phyloP scores from a whole-genome alignment of 2,329 filamentous ascomycete species.

The Penicillium oxalicum region DNA sequence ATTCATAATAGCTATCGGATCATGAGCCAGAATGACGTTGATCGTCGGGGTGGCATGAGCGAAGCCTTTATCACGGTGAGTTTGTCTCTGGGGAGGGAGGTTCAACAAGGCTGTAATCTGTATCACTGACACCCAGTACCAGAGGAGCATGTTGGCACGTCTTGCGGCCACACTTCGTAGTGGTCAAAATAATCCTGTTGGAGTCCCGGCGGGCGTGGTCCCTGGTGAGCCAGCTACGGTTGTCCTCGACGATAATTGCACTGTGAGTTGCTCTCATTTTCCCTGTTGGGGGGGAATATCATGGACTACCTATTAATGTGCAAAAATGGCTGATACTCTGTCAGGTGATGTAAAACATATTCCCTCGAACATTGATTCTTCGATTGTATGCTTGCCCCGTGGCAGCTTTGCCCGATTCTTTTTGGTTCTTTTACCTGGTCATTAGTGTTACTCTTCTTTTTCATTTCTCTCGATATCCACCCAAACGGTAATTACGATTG shows the following conservation, averaged over 20 bases:
- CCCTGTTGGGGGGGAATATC: neutral
- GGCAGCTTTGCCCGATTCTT: too few species aligned
- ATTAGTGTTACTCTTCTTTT: too few species aligned
- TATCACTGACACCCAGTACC: conserved; percentile 7
- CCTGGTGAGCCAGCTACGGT: conserved; percentile 29
- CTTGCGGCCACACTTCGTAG: conserved; percentile 40
- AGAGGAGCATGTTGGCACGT: conserved; percentile 45
- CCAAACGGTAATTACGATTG: too few species aligned
- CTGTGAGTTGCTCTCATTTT: conserved; percentile 19
- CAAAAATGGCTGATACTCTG: too few species aligned
- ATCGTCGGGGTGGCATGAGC: conserved; percentile 52
- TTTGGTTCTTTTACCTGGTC: too few species aligned
- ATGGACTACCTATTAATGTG: too few species aligned
- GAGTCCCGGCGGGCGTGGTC: conserved; percentile 17
- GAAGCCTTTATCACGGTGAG: conserved; percentile 54
- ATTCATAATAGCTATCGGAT: conserved; percentile 58
- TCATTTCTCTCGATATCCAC: too few species aligned
- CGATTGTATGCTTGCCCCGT: too few species aligned
- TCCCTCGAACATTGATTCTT: too few species aligned
- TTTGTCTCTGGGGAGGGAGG: too few species aligned
- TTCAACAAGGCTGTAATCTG: too few species aligned
- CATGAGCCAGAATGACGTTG: conserved; percentile 56
- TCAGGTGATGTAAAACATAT: too few species aligned
- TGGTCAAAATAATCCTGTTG: conserved; percentile 27
- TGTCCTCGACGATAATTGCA: conserved; percentile 42